Evolutionary conservation across 225 moss, liverwort and hornwort species (phyloP), one percentile per base, ranked within the genome.

Genomic region (Asterella californica): DNA sequence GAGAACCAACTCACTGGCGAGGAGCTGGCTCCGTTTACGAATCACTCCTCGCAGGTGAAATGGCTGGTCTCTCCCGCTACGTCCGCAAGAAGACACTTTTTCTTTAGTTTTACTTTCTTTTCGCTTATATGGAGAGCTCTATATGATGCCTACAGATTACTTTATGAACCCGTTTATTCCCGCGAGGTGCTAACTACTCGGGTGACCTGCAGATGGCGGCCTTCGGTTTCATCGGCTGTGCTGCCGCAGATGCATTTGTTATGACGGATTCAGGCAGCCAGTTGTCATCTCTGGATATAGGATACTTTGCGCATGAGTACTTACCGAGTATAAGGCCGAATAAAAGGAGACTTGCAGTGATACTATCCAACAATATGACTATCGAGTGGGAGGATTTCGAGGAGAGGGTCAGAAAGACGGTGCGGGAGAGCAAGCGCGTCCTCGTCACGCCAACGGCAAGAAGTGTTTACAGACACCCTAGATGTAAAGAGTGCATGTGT

Each of bases 401-500:
- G 79, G 89, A 86, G 30, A 83, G 30, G 15, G 76, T 91, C 15
- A 81, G 91, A 79, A 90, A 91, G 54, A 68, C 81, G 9, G 84
- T 90, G 1, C 66, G 24, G 11, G 89, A 88, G 80, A 92, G 84
- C 70, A 88, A 92, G 73, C 82, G 81, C 36, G 81, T 86, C 38
- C 42, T 67, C 0, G 55, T 78, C 34, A 86, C 91, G 0, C 87
- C 90, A 11, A 19, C 79, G 10, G 68, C 90, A 52, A 82, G 86
- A 9, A 96, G 89, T 82, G 60, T 92, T 53, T 97, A 91, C n/a
- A 79, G 85, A 57, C 91, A 93, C 54, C 96, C 93, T 3, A 87
- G 90, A 76, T 91, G 93, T 84, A 21, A 60, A 24, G 93, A 94
- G 53, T 97, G 97, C 80, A 97, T 97, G 96, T 94, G 94, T 67